phyloP scores from a whole-genome alignment of 371 early-diverging fungal genomes.

The Circinella minor region DNA sequence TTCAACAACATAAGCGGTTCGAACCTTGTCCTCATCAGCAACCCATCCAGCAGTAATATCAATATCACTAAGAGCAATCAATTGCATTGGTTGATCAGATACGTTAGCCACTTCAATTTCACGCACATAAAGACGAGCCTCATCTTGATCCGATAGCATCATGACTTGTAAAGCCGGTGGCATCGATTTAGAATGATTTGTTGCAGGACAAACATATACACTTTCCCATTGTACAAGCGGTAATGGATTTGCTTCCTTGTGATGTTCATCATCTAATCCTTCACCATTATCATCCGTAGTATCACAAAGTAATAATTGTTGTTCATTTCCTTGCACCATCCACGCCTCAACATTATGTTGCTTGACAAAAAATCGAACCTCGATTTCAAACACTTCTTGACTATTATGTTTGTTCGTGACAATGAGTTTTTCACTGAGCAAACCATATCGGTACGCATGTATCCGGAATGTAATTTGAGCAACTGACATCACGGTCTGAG shows the following conservation, averaged over 20 bases:
- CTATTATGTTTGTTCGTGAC: conserved; percentile 77
- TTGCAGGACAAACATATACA: conserved; percentile 53
- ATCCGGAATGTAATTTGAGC: conserved; percentile 67
- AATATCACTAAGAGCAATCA: conserved; percentile 61
- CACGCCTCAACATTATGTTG: conserved; percentile 44
- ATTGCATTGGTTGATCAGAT: conserved; percentile 55
- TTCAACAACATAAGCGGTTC: conserved; percentile 15
- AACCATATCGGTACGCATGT: conserved; percentile 61
- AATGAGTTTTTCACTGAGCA: conserved; percentile 62
- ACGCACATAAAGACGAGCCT: conserved; percentile 43
- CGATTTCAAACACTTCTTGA: conserved; percentile 65
- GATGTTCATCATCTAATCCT: conserved; percentile 30
- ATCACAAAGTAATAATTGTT: conserved; percentile 1
- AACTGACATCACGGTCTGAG: conserved; percentile 33
- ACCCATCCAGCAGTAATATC: conserved; percentile 49
- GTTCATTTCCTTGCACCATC: conserved; percentile 3
- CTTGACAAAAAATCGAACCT: conserved; percentile 74
- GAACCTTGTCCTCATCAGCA: conserved; percentile 34
- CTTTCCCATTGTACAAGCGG: conserved; percentile 60
- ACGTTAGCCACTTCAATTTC: conserved; percentile 58
- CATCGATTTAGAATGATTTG: conserved; percentile 3
- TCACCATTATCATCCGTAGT: conserved; percentile 9
- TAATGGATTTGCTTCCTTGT: conserved; percentile 49
- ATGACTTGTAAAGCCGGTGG: conserved; percentile 31
- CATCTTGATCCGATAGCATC: conserved; percentile 36